Evolutionary conservation across 192 early-diverging fungal genomes (phyloP).

Genomic region (Gigaspora rosea): DNA sequence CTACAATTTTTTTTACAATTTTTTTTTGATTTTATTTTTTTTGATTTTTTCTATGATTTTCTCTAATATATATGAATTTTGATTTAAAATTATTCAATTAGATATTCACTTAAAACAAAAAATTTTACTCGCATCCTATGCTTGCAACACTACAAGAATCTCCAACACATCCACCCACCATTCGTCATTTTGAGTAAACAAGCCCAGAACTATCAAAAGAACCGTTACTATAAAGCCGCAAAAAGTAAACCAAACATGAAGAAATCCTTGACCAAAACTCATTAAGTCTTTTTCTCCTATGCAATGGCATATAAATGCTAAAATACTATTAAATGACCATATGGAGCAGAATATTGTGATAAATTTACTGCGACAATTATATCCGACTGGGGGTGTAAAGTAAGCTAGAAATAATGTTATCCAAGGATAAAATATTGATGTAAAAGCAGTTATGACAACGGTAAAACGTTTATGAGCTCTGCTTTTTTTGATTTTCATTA

Average conservation of each 20-base stretch:
- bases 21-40: too few species aligned
- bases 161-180: slow-evolving; percentile 6
- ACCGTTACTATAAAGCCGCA: neutral
- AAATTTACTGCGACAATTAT: neutral
- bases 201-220: neutral
- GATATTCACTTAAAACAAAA: too few species aligned
- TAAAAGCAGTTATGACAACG: neutral
- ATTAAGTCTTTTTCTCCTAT: neutral
- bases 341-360: neutral
- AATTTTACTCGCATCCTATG: too few species aligned
- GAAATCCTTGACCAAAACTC: neutral
- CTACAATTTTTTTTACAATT: too few species aligned
- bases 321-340: slow-evolving; percentile 18
- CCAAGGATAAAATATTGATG: neutral
- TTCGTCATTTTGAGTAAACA: neutral
- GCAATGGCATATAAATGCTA: neutral
- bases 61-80: too few species aligned
- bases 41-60: too few species aligned
- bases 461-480: neutral
- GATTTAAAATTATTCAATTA: too few species aligned
- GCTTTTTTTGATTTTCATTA: neutral
- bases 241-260: slow-evolving; percentile 1
- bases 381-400: neutral
- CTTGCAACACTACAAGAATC: too few species aligned
- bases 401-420: neutral